A percentile compares a stretch with the other conserved stretches of the same genome.
Evolutionary conservation across 2,329 filamentous ascomycete species (phyloP).

Genomic region (Dothistroma septosporum): DNA sequence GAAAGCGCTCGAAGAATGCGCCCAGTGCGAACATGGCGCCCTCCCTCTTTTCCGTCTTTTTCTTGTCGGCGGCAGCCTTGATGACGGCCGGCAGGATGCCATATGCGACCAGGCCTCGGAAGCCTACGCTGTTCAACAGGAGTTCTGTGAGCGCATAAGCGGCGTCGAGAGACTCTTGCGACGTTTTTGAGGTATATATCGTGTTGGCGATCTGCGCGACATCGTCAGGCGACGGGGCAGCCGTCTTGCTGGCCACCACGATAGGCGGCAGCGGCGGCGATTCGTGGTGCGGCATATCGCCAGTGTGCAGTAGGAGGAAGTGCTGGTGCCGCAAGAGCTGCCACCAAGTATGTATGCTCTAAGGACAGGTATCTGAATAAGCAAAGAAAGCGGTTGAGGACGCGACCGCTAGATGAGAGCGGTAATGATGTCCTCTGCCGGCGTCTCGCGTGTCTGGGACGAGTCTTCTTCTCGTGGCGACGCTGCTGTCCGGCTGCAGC

Average conservation of each 20-base stretch:
- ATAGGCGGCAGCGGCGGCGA: constrained; percentile 48
- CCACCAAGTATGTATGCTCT: not conserved
- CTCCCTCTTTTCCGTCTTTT: constrained; percentile 78
- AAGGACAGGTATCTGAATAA: not conserved
- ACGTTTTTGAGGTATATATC: constrained; percentile 50
- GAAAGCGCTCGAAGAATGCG: constrained; percentile 87
- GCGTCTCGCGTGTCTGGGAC: not conserved
- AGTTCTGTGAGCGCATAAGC: constrained; percentile 62
- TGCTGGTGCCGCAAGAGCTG: not conserved
- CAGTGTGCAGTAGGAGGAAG: not conserved
- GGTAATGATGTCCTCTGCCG: not conserved
- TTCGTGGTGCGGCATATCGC: constrained; percentile 48
- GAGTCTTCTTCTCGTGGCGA: not conserved
- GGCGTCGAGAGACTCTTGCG: constrained; percentile 56
- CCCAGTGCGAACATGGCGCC: constrained; percentile 93
- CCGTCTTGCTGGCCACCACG: constrained; percentile 43
- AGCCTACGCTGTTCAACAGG: constrained; percentile 61
- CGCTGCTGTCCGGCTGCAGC: not conserved
- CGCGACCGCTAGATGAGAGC: not conserved
- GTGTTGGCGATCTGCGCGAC: constrained; percentile 41
- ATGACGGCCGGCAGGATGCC: constrained; percentile 60
- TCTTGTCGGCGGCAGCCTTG: constrained; percentile 88
- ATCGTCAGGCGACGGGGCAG: constrained; percentile 46
- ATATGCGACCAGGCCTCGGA: constrained; percentile 59
- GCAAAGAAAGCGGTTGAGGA: not conserved